Base-by-base conservation (phyloP, 2,329 filamentous ascomycete species). In the Colletotrichum orbiculare region DNA sequence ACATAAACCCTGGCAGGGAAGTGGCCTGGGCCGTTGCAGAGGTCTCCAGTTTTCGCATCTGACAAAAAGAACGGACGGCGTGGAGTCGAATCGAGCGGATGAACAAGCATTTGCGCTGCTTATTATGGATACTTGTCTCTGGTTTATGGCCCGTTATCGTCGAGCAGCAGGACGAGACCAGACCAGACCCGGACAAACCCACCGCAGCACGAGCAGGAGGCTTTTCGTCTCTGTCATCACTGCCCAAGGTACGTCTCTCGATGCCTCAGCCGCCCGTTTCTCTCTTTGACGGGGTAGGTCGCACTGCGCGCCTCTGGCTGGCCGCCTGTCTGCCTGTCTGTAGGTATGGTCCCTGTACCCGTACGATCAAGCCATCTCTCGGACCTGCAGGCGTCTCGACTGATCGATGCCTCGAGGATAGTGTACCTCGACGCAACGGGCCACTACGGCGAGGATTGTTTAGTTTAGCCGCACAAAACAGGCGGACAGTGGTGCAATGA, bases 51-150 rank as follows among this genome's bases (percentile, higher is more conserved):
- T 57, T 65, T 62, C 42, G 47, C 63, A 65, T 65, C 63, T 65
- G 59, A 65, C 63, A 65, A 65, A 25, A 57, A 58, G 33, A 60
- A 52, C 47, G 62, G 50, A 60, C 52, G 58, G 47, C 63, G 52
- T 65, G 52, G 58, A 63, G 63, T 65, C 41, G 12, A 56, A 65
- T 62, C 59, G 63, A 62, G 58, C 63, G 63, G 63, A 62, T 53
- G 58, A 62, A 62, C 63, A 65, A 65, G 63, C 63, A 65, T 65
- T 65, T 49, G 33, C 54, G 58, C 52, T 65, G 58, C 52, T 65
- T 62, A 43, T 48, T 65, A 57, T 62, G 62, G 62, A 37, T 47
- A 61, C 52, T 41, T 50, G 57, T 61, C 62, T 37, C 25, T 55
- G 41, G 50, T 25, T 25, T 54, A 57, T 52, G 50, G 39, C 47